These are phyloP conservation scores for Zygosaccharomyces pseudorouxii DNA, from an alignment of 805 yeast genomes.

Conservation along the genomic window DNA sequence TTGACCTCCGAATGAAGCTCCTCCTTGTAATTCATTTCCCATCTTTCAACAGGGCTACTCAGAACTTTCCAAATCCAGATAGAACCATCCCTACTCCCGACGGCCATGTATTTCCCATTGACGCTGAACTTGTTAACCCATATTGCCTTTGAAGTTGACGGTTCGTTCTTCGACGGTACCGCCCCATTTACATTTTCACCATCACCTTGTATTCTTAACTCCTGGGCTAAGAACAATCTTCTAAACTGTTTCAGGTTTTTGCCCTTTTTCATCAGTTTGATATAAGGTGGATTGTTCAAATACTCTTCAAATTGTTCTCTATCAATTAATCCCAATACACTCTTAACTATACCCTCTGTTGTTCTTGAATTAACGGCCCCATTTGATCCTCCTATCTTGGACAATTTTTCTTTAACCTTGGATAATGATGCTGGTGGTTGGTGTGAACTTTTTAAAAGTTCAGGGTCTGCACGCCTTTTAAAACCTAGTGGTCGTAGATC, in stretches of 20 bases:
- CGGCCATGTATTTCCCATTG: constrained; percentile 80
- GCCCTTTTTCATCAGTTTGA: constrained; percentile 46
- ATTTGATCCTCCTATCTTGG: constrained; percentile 7
- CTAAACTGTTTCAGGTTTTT: constrained; percentile 44
- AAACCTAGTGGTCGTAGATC: constrained; percentile 27
- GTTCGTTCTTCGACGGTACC: constrained; percentile 6
- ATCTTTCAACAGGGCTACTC: constrained; percentile 63
- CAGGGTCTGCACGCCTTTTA: constrained; percentile 17
- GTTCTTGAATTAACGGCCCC: constrained; percentile 4
- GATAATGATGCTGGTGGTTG: constrained; percentile 12
- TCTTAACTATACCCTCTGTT: constrained; percentile 5
- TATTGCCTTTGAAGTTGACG: constrained; percentile 42
- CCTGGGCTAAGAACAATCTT: constrained; percentile 63
- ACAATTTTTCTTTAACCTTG: constrained; percentile 18
- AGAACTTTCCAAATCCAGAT: constrained; percentile 78
- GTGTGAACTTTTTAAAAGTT: not conserved
- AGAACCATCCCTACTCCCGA: constrained; percentile 72
- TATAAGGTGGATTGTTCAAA: constrained; percentile 50
- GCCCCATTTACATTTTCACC: constrained; percentile 2
- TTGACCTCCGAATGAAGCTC: constrained; percentile 13
- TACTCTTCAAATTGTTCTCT: constrained; percentile 41
- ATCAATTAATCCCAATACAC: constrained; percentile 25
- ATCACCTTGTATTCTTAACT: constrained; percentile 37
- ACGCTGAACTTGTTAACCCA: constrained; percentile 68
- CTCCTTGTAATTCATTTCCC: constrained; percentile 36